These are phyloP conservation scores for Saccharomycopsis sp. DNA, from an alignment of 805 yeast species.

Conservation along the genomic window DNA sequence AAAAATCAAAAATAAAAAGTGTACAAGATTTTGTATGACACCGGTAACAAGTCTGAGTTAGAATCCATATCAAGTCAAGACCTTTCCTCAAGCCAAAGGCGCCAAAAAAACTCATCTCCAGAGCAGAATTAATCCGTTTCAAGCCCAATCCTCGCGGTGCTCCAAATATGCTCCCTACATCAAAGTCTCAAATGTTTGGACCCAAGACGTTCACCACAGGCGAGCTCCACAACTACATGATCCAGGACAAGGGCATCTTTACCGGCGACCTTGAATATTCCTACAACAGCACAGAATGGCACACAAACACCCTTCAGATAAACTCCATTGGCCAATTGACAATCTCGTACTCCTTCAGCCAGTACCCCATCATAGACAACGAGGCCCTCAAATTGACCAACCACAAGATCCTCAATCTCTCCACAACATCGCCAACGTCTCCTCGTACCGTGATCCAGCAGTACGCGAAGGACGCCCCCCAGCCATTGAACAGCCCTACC, in stretches of 20 bases:
- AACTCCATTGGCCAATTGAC: constrained; percentile 17
- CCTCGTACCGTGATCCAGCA: neutral
- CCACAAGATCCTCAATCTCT: constrained; percentile 5
- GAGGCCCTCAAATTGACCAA: constrained; percentile 5
- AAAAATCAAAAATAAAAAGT: too few species aligned
- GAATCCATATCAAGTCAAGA: too few species aligned
- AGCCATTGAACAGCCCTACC: neutral
- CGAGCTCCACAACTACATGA: constrained; percentile 11
- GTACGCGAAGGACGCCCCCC: neutral
- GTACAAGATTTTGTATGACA: too few species aligned
- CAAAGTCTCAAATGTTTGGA: too few species aligned
- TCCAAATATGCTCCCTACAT: too few species aligned
- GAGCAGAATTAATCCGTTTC: too few species aligned
- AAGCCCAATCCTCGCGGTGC: too few species aligned
- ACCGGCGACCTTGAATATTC: constrained; percentile 21
- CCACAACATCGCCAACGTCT: neutral
- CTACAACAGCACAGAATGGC: constrained; percentile 4
- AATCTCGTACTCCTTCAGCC: constrained; percentile 2
- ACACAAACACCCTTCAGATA: constrained; percentile 8
- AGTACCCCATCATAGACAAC: constrained; percentile 3
- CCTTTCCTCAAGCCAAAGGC: too few species aligned
- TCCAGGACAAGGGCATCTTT: constrained; percentile 19
- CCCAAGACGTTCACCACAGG: too few species aligned
- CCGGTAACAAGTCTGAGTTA: too few species aligned
- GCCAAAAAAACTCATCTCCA: too few species aligned